Percentiles rank a stretch among this genome's conserved stretches.
phyloP scores from a whole-genome alignment of 2,329 filamentous ascomycete genomes.

The Colletotrichum zoysiae region DNA sequence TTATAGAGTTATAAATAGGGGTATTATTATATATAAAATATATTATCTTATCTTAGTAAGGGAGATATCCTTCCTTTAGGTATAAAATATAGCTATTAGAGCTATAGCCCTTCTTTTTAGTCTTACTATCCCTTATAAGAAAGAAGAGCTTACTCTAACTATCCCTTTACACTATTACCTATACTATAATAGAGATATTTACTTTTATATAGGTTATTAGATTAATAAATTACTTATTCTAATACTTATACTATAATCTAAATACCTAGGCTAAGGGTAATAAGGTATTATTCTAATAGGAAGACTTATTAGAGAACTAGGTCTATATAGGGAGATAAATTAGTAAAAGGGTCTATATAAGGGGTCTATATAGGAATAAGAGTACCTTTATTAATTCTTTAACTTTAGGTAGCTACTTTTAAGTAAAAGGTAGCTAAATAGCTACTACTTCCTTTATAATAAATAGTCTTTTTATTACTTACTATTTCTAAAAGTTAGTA shows the following conservation, averaged over 20 bases:
- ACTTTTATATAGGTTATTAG: neutral
- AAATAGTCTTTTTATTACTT: too few relatives aligned
- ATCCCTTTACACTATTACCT: neutral
- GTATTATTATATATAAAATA: neutral
- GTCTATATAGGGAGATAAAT: too few relatives aligned
- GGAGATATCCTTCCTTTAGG: neutral
- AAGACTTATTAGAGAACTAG: neutral
- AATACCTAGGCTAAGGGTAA: neutral
- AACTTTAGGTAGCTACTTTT: too few relatives aligned
- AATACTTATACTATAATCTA: neutral
- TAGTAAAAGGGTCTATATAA: too few relatives aligned
- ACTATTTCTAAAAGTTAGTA: too few relatives aligned
- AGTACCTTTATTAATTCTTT: too few relatives aligned
- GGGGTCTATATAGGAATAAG: too few relatives aligned
- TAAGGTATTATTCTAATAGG: neutral
- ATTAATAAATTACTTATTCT: neutral
- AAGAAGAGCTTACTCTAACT: neutral
- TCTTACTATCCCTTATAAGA: too few relatives aligned
- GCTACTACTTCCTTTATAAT: too few relatives aligned
- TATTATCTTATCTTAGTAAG: neutral
- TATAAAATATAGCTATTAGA: too few relatives aligned
- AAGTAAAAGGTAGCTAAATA: too few relatives aligned
- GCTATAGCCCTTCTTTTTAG: too few relatives aligned
- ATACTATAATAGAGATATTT: neutral
- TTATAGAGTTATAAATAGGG: neutral